Conservation (phyloP, 225 moss, liverwort and hornwort genomes). For the Physcomitrium patens region DNA sequence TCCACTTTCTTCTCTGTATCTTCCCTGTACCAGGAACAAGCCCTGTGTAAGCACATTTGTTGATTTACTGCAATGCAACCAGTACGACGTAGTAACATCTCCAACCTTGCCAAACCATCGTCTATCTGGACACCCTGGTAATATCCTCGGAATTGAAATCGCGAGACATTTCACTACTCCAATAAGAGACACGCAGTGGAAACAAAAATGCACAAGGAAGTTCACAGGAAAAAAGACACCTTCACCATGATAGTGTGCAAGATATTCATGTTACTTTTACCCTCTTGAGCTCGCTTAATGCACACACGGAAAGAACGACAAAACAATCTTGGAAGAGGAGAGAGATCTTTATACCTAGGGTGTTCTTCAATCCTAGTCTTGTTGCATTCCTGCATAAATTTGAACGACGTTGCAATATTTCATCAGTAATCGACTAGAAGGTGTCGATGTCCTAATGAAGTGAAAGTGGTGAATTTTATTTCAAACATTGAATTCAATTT, state of each 20-base stretch:
- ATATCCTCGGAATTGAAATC: too few species aligned
- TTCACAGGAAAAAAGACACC: not conserved
- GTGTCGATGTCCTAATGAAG: not conserved
- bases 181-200: not conserved
- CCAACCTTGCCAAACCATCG: too few species aligned
- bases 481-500: not conserved
- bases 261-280: not conserved
- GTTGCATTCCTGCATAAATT: slow-evolving; percentile 42
- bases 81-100: not conserved
- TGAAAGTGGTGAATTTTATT: too few species aligned
- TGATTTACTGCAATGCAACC: slow-evolving; percentile 1
- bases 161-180: not conserved
- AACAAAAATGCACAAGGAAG: not conserved
- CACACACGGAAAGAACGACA: slow-evolving; percentile 10
- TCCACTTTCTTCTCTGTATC: slow-evolving; percentile 32
- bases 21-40: slow-evolving; percentile 21
- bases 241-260: not conserved
- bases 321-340: slow-evolving; percentile 14
- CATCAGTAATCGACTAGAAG: slow-evolving; percentile 10
- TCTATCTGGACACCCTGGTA: too few species aligned
- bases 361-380: slow-evolving; percentile 30
- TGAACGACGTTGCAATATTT: not conserved
- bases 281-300: not conserved
- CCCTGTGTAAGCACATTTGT: slow-evolving; percentile 14
- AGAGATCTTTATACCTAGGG: slow-evolving; percentile 30